A percentile compares a stretch with the other conserved stretches of the same genome.
phyloP scores from a whole-genome alignment of 2,329 filamentous ascomycete species.

The Lecanosticta acicola region DNA sequence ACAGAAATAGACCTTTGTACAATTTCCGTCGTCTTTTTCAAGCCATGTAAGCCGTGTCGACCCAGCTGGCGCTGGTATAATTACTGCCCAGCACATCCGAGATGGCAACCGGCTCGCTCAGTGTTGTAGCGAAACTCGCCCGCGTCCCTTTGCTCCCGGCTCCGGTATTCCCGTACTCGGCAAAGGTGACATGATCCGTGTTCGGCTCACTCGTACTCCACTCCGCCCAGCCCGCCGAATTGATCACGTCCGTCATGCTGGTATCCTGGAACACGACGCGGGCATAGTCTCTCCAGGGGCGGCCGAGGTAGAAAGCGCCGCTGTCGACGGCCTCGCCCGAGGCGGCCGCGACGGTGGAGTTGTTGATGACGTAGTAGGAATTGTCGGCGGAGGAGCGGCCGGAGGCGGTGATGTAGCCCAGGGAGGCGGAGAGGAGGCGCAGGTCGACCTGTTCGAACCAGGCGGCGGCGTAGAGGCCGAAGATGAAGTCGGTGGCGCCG shows the following conservation, averaged over 20 bases:
- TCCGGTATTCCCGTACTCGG: conserved; percentile 57
- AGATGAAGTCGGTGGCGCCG: conserved; percentile 57
- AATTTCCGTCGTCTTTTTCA: not conserved
- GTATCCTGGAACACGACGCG: conserved; percentile 51
- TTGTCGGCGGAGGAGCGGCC: conserved; percentile 39
- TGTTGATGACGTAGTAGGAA: conserved; percentile 53
- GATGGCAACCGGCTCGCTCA: conserved; percentile 41
- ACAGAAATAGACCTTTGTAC: not conserved
- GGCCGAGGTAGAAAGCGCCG: conserved; percentile 47
- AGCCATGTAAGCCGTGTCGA: conserved; percentile 38
- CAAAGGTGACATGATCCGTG: conserved; percentile 51
- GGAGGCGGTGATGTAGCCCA: conserved; percentile 43
- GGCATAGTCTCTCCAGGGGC: conserved; percentile 49
- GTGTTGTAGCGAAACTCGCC: conserved; percentile 44
- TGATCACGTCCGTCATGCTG: conserved; percentile 51
- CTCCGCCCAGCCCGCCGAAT: conserved; percentile 52
- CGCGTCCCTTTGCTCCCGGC: conserved; percentile 50
- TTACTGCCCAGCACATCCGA: conserved; percentile 42
- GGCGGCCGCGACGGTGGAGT: conserved; percentile 44
- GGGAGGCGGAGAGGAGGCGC: conserved; percentile 37
- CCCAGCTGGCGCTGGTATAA: conserved; percentile 36
- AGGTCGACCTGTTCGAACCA: conserved; percentile 51
- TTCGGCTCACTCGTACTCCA: conserved; percentile 50
- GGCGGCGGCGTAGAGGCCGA: conserved; percentile 47
- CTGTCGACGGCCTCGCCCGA: conserved; percentile 34